Base-by-base conservation (phyloP, 192 early-diverging fungal genomes). In the Phlyctochytrium bullatum region DNA sequence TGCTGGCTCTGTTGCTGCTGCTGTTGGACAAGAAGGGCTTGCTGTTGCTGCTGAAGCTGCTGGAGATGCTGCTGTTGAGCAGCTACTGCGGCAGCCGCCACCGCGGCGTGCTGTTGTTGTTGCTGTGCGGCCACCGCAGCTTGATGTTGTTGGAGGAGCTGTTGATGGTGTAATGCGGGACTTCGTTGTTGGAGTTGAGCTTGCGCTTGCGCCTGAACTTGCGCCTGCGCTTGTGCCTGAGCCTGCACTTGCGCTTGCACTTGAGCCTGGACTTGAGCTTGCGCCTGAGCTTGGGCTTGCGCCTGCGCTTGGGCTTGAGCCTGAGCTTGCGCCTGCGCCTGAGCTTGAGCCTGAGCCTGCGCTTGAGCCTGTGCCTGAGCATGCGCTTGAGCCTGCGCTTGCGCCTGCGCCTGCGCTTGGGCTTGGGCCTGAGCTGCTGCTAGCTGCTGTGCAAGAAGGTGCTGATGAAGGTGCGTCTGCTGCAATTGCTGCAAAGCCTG, bases 361-460 rank as follows among this genome's bases (percentile, higher is more conserved):
- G 71, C 73, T 17, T 75, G 70, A n/a, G 68, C 70, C 47, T 75
- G 64, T 6, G 65, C 73, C 53, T 78, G 73, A 20, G 61, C 64
- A 23, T 79, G 73, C 2, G 72, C 73, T 29, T 62, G 67, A 28
- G 76, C 76, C 36, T 76, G 75, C 1, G 61, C 74, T 52, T 78
- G 75, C 0, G 67, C 75, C 61, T 81, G 80, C 28, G 69, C 36
- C 52, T 78, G 64, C 12, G 76, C 78, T 12, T 75, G 67, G 0
- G 67, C 76, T 56, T 76, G 64, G 4, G 75, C 80, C 57, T 82
- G 80, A 16, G 72, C 57, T 82, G 80, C 0, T 57, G 54, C 54
- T 57, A 14, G 54, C 54, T 28, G 20, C 54, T 57, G 54, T n/a
- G 40, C 40, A 10, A 50, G 10, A 14, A 50, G 71, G 57, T 73